Evolutionary conservation across 2,329 filamentous ascomycete species (phyloP).

Genomic region (Hypoxylon sp.): DNA sequence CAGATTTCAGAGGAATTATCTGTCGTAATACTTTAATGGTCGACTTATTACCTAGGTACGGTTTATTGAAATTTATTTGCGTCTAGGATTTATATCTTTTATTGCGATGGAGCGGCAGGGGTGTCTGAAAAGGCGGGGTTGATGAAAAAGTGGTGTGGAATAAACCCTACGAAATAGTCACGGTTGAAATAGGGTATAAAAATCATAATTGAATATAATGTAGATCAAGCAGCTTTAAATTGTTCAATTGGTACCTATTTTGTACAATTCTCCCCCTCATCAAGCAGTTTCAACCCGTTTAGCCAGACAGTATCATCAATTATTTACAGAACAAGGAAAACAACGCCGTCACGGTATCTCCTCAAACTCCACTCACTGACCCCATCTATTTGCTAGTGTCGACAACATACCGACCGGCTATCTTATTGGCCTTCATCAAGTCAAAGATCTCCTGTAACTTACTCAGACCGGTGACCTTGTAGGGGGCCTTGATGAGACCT

Average conservation of each 20-base stretch:
- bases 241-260: constrained; percentile 10
- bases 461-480: constrained; percentile 85
- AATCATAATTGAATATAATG: not conserved
- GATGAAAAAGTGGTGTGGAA: no score
- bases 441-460: constrained; percentile 86
- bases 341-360: constrained; percentile 28
- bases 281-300: constrained; percentile 11
- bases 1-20: not conserved
- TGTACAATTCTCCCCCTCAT: constrained; percentile 24
- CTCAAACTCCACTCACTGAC: constrained; percentile 16
- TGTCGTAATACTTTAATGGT: not conserved
- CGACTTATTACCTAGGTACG: no score
- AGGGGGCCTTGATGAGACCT: constrained; percentile 88
- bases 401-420: constrained; percentile 84
- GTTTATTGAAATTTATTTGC: no score
- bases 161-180: no score
- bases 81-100: no score
- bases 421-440: constrained; percentile 76
- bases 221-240: constrained; percentile 13
- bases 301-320: constrained; percentile 2
- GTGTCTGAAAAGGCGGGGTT: no score
- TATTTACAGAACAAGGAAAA: constrained; percentile 30
- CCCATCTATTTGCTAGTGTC: constrained; percentile 73
- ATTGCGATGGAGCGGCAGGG: no score
- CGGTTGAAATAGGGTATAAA: not conserved